Evolutionary conservation across 331 rosid species (phyloP).

Genomic region (Quercus phellos): DNA sequence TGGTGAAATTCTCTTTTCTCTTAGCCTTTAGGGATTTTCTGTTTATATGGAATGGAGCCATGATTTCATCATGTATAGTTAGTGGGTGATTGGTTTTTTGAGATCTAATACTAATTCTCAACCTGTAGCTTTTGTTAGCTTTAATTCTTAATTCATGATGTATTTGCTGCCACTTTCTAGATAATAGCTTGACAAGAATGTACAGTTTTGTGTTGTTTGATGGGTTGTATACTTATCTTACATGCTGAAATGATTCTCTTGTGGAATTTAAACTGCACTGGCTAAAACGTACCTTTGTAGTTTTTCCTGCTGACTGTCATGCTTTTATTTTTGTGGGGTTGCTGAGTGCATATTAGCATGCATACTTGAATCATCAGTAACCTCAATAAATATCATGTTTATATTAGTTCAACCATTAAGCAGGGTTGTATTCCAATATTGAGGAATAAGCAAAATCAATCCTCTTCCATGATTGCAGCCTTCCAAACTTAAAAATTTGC

Average conservation of each 20-base stretch:
- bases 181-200: conserved; percentile 1
- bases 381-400: no score
- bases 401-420: no score
- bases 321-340: no score
- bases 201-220: not conserved
- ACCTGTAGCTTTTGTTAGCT: conserved; percentile 22
- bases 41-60: not conserved
- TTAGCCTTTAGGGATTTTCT: not conserved
- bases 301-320: no score
- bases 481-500: no score
- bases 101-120: not conserved
- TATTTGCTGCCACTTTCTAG: conserved; percentile 25
- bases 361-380: no score
- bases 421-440: no score
- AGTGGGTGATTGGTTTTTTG: not conserved
- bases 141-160: conserved; percentile 20
- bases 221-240: not conserved
- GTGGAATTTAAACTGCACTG: not conserved
- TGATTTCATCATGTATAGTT: not conserved
- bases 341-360: no score
- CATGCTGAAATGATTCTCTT: not conserved
- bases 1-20: not conserved
- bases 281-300: no score
- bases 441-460: no score
- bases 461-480: no score